These are phyloP conservation scores for Aspergillus tanneri DNA, from an alignment of 2,329 filamentous ascomycete genomes.

Conservation along the genomic window DNA sequence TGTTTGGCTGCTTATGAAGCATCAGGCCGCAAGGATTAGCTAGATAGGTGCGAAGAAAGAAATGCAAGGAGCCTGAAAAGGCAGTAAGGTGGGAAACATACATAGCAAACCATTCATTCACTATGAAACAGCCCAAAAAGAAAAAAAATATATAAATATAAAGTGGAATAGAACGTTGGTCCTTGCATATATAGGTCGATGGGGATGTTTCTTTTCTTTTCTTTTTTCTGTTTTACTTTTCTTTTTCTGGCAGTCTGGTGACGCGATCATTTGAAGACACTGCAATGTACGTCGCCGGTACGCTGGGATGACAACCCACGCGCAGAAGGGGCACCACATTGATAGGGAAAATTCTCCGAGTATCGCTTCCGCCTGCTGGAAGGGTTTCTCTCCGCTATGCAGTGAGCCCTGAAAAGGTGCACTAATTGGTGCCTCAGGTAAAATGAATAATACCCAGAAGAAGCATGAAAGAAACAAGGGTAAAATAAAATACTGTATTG, in stretches of 20 bases:
- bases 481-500: not conserved
- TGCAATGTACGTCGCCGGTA: not conserved
- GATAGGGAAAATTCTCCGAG: conserved; percentile 15
- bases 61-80: conserved; percentile 29
- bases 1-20: conserved; percentile 3
- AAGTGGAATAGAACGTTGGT: conserved; percentile 3
- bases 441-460: not conserved
- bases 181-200: conserved; percentile 15
- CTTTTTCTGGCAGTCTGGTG: conserved; percentile 10
- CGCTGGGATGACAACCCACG: conserved; percentile 13
- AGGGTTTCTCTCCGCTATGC: conserved; percentile 5
- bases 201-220: not conserved
- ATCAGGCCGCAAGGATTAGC: conserved; percentile 26
- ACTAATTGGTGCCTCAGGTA: not conserved
- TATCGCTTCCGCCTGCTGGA: conserved; percentile 3
- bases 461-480: not conserved
- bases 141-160: not conserved
- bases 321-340: conserved; percentile 7
- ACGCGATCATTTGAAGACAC: conserved; percentile 9
- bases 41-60: not conserved
- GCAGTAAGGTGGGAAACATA: conserved; percentile 9
- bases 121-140: not conserved
- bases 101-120: conserved; percentile 2
- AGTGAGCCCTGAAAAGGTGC: not conserved
- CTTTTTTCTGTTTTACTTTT: not conserved